Evolutionary conservation across 805 yeast genomes (phyloP), one percentile per base, ranked within the genome.

Genomic region (Metschnikowia lachancei): DNA sequence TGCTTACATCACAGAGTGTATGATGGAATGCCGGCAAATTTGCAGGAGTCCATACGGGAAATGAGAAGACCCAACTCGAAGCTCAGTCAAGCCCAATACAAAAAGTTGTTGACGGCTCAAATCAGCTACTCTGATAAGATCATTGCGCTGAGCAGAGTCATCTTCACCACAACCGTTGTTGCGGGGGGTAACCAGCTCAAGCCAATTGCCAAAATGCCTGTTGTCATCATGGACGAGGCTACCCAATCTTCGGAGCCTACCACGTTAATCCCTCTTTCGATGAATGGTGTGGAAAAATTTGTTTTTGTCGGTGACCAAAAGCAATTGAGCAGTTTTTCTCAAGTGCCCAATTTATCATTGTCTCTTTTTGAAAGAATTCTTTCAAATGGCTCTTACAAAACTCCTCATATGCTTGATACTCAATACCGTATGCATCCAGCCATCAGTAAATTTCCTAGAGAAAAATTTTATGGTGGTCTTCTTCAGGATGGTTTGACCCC

Each of bases 261-360:
- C 1, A 80, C 88, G 0, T 68, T 85, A 52, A 85, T 85, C 46
- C 90, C 91, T 10, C 65, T 85, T 49, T 81, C 87, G 6, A 76
- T 83, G 72, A 51, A 52, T n/a, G 86, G 85, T 13, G 81, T 83
- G 41, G 77, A 77, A 43, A 82, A 78, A 55, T 80, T 84, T 61
- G 79, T 83, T 2, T 80, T 85, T 58, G 90, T 81, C 32, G 91
- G 90, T 51, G 92, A 85, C 63, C 87, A 84, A 55, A 82, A 80
- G 50, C 92, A 85, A 62, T 70, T 85, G 67, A 80, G 86, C 60
- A 80, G 86, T 52, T 85, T 83, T 60, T 79, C 87, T 4, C 81
- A 82, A 54, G 80, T 83, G 18, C 86, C 87, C 41, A 76, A 79
- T 46, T 66, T 85, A 49, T 83, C 83, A 44, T 70, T 80, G 66